Base-by-base conservation (phyloP, 352 stramenopile species). In the Thalassiosira exigua region DNA sequence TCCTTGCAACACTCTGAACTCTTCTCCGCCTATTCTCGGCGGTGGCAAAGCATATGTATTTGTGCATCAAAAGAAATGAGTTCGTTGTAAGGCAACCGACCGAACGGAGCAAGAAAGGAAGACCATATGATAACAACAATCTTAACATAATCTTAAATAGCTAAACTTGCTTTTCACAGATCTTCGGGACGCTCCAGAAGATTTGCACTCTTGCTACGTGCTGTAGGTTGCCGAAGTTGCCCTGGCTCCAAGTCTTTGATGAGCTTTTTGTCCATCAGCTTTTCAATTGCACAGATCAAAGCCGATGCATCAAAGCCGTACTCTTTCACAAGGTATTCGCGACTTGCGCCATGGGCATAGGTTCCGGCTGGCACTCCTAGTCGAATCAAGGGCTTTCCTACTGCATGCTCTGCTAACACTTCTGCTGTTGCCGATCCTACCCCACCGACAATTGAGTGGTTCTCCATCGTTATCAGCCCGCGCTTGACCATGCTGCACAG, bases 381-480 rank as follows among this genome's bases (percentile, higher is more conserved):
- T 22, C 68, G 36, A 26, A 76, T 69, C 19, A 76, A 53, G 21
- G 21, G 26, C 30, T 69, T 76, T 26, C 53, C 53, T 30, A 76
- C 46, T 44, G 36, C 68, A 76, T 76, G 24, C 36, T 69, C 56
- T 12, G 68, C 53, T 50, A 76, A 27, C 11, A 76, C 54, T 61
- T 76, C 68, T 27, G 68, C 68, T 39, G 29, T 58, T 27, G 57
- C 56, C 26, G 56, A 69, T 14, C 68, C 68, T 27, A 76, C 29
- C 9, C 68, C 68, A 24, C 68, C 68, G 19, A 62, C 39, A 42
- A 76, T 62, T 21, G 30, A 60, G 22, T 76, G 68, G 26, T 76
- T 76, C 48, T 76, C 68, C 39, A 76, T 54, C n/a, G 48, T 69
- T 22, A 76, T 69, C 4, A 76, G 41, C 24, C 68, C 68, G 42